A percentile compares a stretch with the other conserved stretches of the same genome.
Conservation (phyloP, 495 filamentous ascomycete species). For the Margaritispora aquatica region DNA sequence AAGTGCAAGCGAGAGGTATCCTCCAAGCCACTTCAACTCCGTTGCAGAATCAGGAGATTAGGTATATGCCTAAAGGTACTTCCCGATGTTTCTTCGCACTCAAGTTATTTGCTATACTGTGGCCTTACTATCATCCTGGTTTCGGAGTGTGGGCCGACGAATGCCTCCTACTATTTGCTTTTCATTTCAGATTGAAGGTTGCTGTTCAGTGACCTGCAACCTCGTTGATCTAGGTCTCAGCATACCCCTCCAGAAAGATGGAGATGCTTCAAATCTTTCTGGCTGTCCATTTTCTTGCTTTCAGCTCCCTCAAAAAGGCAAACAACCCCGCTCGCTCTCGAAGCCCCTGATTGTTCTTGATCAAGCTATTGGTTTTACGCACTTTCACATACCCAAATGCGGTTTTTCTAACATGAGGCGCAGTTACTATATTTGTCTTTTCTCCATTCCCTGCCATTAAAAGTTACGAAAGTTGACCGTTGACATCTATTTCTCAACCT, state of each 20-base stretch:
- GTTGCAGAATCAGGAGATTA: too few species aligned
- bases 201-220: not conserved
- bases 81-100: too few species aligned
- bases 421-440: not conserved
- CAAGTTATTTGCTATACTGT: too few species aligned
- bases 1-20: too few species aligned
- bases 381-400: not conserved
- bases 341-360: not conserved
- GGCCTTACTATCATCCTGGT: not conserved
- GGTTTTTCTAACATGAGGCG: not conserved
- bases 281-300: not conserved
- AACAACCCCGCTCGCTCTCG: not conserved
- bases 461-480: too few species aligned
- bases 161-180: too few species aligned
- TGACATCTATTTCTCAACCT: too few species aligned
- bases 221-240: not conserved
- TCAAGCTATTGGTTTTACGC: not conserved
- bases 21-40: too few species aligned
- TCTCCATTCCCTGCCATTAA: not conserved
- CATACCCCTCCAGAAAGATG: too few species aligned
- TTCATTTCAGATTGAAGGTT: too few species aligned
- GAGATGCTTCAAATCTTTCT: too few species aligned
- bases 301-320: not conserved
- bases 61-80: too few species aligned
- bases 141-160: not conserved